Base-by-base conservation (phyloP, 2,329 filamentous ascomycete species). In the Aspergillus quadricinctus region DNA sequence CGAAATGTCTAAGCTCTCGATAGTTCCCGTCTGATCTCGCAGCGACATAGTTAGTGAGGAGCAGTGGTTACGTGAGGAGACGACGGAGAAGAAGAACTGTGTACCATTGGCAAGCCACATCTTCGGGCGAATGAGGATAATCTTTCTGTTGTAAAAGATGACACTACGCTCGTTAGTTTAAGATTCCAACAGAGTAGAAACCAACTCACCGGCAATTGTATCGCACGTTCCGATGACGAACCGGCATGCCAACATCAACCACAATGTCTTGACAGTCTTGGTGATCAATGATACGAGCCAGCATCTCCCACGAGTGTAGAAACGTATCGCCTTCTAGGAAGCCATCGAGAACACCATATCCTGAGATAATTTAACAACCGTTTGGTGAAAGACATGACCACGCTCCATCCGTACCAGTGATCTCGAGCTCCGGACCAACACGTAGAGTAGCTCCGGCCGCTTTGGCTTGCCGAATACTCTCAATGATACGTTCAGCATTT, bases 91-190 rank as follows among this genome's bases (percentile, higher is more conserved):
- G n/a, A 48, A 17, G 37, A 23, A 43, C 19, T 48, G 61, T 65
- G 8, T 54, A 69, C 66, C 86, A 58, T 88, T 87, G 49, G 87
- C 87, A 5, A 92, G 80, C 64, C 79, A 86, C 60, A 89, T 78
- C 72, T 91, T 92, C 0, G 88, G 88, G 10, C 88, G 79, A 56
- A 94, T 87, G 57, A 88, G 77, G 19, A 92, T 73, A 21, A 92
- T 86, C 72, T 86, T 84, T 51, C 83, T 81, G 62, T 92, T 82
- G 51, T 85, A 78, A 58, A 78, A 77, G 59, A 89, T 81, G n/a
- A 88, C 77, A 6, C 69, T 70, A 21, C 1, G 9, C 5, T 48
- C 25, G 9, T 41, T 46, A 50, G 41, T 28, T 45, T 11, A 23
- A 35, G 8, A 17, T 35, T 35, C 40, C 43, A 28, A 17, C 29